Conservation (phyloP, 192 early-diverging fungal species). For the Podochytrium sp. region DNA sequence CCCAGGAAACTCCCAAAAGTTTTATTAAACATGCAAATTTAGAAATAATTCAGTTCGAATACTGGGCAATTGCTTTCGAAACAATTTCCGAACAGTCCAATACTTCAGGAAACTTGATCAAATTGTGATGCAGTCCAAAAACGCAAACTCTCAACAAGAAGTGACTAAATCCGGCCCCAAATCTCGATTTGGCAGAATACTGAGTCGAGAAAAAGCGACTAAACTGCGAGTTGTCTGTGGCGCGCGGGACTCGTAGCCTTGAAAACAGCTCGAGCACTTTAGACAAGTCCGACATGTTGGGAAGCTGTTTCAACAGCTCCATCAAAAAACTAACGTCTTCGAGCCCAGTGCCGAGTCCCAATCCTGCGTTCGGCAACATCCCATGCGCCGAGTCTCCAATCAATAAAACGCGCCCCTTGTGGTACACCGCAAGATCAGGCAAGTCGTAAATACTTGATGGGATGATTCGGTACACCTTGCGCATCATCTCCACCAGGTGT, state of each 20-base stretch:
- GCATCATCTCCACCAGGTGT: constrained; percentile 9
- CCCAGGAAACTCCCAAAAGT: no score
- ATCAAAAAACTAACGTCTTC: constrained; percentile 36
- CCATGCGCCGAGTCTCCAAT: constrained; percentile 36
- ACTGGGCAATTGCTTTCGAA: no score
- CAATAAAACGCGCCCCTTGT: constrained; percentile 15
- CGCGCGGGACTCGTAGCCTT: constrained; percentile 1
- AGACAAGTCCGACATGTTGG: neutral
- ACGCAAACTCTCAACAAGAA: no score
- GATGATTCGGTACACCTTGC: constrained; percentile 3
- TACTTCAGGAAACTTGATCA: no score
- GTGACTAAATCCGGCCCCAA: no score
- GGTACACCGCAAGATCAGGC: neutral
- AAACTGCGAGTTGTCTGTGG: neutral
- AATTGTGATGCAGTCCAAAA: no score
- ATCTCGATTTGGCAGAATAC: no score
- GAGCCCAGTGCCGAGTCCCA: constrained; percentile 29
- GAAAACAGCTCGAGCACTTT: constrained; percentile 3
- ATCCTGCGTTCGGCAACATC: constrained; percentile 37
- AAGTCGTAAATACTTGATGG: constrained; percentile 23
- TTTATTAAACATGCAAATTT: no score
- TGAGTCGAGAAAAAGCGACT: constrained; percentile 11
- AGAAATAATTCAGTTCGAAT: no score
- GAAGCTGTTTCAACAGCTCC: constrained; percentile 16
- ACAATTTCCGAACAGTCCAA: no score